Evolutionary conservation across 2,329 filamentous ascomycete genomes (phyloP), one percentile per base, ranked within the genome.

Genomic region (Cercospora sp.): DNA sequence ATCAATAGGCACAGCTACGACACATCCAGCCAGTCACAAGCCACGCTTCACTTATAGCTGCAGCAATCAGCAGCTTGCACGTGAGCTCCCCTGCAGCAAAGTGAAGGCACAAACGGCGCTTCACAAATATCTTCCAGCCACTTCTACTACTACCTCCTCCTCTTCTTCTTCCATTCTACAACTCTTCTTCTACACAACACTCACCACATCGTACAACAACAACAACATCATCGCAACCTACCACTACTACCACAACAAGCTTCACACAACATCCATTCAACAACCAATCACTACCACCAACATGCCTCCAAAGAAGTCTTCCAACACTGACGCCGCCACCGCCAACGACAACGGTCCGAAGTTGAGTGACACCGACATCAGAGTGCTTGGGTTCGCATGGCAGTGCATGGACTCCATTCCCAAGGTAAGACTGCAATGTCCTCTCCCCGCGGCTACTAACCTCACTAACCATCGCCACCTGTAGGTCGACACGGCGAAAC

Each of bases 401-500:
- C 61, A 69, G 30, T 69, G 69, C 61, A 55, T 69, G 49, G 51
- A 60, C 8, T 21, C 30, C 21, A 61, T 57, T 28, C 66, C 69
- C 12, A 64, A 69, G 55, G 69, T 69, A 64, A 28, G 24, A 18
- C 18, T 34, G 7, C 12, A 53, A 10, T 18, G 13, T 12, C 2
- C 13, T 51, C 30, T 24, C 37, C 21, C 18, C 26, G 30, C 45
- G 10, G 40, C n/a, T 18, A 5, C 34, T 55, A 28, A 24, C 26
- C 8, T 16, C 16, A 12, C 51, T 59, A 45, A 30, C 34, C 24
- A 24, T 55, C 34, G 13, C 49, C 61, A 26, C 51, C 63, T 60
- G 10, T 40, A 75, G 74, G 37, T 75, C 60, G 69, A 76, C 66
- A 70, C 63, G 24, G 45, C 67, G 7, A 73, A 73, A 32, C 67